A percentile compares a stretch with the other conserved stretches of the same genome.
These are phyloP conservation scores for Irpex sp. DNA, from an alignment of 1,284 basidiomycete species.

Conservation along the genomic window DNA sequence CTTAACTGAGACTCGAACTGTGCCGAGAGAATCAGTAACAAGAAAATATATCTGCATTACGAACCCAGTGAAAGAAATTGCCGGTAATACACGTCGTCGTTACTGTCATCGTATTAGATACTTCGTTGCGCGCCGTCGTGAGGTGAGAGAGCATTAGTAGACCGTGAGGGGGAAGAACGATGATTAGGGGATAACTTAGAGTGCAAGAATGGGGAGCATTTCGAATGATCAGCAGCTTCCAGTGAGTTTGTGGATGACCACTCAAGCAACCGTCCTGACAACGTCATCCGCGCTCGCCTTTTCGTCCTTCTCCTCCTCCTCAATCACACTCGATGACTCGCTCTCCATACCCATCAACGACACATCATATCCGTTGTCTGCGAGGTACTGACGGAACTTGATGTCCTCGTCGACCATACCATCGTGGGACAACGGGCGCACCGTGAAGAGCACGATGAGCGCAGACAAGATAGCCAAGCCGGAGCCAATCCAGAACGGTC, in stretches of 20 bases:
- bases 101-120: background rate
- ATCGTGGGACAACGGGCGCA: constrained; percentile 81
- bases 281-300: background rate
- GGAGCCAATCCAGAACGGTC: constrained; percentile 86
- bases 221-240: too few species aligned
- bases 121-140: background rate
- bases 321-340: background rate
- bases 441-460: constrained; percentile 77
- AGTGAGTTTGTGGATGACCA: background rate
- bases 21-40: background rate
- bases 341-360: background rate
- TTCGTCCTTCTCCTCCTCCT: background rate
- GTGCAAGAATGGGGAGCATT: background rate
- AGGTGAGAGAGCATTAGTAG: background rate
- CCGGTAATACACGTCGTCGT: background rate
- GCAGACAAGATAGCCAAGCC: constrained; percentile 87
- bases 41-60: background rate
- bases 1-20: too few species aligned
- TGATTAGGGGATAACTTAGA: background rate
- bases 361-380: constrained; percentile 82
- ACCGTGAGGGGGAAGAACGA: background rate
- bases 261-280: background rate
- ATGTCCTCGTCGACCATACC: constrained; percentile 84
- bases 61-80: background rate
- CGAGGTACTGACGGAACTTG: constrained; percentile 87